phyloP scores from a whole-genome alignment of 371 early-diverging fungal species.

The Capillidium heterosporum region DNA sequence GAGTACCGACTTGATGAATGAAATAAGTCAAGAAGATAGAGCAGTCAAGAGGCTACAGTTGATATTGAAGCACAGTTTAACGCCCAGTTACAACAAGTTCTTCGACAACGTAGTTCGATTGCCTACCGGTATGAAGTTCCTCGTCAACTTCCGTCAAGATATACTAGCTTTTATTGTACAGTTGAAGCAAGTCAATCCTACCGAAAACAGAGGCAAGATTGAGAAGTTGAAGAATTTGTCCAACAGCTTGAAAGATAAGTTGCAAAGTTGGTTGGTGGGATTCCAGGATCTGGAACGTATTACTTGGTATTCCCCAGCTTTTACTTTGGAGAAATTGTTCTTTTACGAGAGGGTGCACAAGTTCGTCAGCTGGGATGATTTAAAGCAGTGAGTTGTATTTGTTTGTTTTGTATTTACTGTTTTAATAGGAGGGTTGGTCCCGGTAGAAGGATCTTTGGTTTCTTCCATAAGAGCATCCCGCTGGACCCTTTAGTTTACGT shows the following conservation, averaged over 20 bases:
- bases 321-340: slow-evolving; percentile 56
- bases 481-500: slow-evolving; percentile 67
- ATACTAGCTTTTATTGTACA: slow-evolving; percentile 18
- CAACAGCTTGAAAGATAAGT: slow-evolving; percentile 30
- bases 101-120: slow-evolving; percentile 50
- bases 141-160: slow-evolving; percentile 53
- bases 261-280: slow-evolving; percentile 45
- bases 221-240: slow-evolving; percentile 24
- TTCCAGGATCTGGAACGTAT: slow-evolving; percentile 49
- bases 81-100: slow-evolving; percentile 38
- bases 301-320: slow-evolving; percentile 60
- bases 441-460: slow-evolving; percentile 56
- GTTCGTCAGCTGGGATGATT: slow-evolving; percentile 45
- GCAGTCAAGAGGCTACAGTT: slow-evolving; percentile 14
- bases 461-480: slow-evolving; percentile 51
- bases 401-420: not conserved
- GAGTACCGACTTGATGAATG: too few species aligned
- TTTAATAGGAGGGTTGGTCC: slow-evolving; percentile 35
- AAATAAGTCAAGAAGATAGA: too few species aligned
- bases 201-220: slow-evolving; percentile 2
- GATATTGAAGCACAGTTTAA: slow-evolving; percentile 31
- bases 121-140: slow-evolving; percentile 53
- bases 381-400: slow-evolving; percentile 32
- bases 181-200: too few species aligned
- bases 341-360: slow-evolving; percentile 72